Conservation (phyloP, 2,329 filamentous ascomycete genomes). For the Penicillium sp. region DNA sequence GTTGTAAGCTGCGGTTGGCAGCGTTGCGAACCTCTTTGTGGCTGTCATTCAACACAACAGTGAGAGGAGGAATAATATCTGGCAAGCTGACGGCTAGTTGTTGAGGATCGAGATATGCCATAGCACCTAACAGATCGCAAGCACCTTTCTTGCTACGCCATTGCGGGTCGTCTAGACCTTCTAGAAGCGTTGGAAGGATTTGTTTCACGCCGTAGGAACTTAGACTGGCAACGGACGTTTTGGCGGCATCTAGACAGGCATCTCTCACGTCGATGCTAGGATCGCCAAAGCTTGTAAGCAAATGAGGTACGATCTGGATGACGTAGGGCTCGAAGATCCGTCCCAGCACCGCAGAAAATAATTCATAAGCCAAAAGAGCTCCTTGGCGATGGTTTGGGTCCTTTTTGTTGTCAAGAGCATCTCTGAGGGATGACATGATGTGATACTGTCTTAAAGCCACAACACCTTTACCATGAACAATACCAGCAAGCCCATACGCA, state of each 20-base stretch:
- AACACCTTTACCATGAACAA: conserved; percentile 85
- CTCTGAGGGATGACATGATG: conserved; percentile 74
- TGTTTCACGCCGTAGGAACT: conserved; percentile 96
- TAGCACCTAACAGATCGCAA: conserved; percentile 91
- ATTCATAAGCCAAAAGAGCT: conserved; percentile 82
- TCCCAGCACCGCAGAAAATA: conserved; percentile 80
- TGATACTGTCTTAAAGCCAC: conserved; percentile 76
- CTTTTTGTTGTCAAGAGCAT: conserved; percentile 91
- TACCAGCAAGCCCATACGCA: conserved; percentile 87
- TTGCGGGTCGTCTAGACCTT: conserved; percentile 89
- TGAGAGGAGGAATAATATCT: conserved; percentile 94
- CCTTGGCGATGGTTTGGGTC: conserved; percentile 85
- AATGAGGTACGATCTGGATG: conserved; percentile 87
- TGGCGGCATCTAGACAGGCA: conserved; percentile 86
- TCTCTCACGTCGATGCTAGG: conserved; percentile 84
- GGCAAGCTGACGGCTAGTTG: conserved; percentile 89
- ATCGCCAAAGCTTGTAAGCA: conserved; percentile 87
- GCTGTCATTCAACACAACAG: conserved; percentile 90
- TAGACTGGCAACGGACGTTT: conserved; percentile 86
- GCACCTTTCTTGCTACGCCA: conserved; percentile 99
- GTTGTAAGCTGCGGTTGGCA: conserved; percentile 92
- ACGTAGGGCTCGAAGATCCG: conserved; percentile 94
- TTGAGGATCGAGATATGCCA: conserved; percentile 96
- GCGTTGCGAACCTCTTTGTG: conserved; percentile 93
- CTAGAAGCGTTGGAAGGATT: conserved; percentile 83